Percentiles rank a stretch among this genome's conserved stretches.
Evolutionary conservation across 2,329 filamentous ascomycete species (phyloP).

Genomic region (Aspergillus sergii): DNA sequence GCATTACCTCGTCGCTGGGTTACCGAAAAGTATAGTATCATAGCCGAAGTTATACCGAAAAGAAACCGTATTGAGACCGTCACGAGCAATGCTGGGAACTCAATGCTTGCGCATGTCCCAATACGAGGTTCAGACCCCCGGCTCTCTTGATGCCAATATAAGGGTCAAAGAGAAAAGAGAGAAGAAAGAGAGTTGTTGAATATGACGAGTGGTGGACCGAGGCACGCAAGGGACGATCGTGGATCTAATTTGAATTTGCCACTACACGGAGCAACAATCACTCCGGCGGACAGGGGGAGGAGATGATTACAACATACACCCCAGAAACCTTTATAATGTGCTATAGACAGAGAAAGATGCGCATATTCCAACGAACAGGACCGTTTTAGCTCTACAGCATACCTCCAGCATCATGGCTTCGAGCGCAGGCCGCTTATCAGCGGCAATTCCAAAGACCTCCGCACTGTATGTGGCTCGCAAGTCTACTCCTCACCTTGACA

Average conservation of each 20-base stretch:
- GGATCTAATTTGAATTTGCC: background rate
- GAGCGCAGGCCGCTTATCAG: background rate
- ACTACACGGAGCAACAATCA: background rate
- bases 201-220: background rate
- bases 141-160: background rate
- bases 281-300: background rate
- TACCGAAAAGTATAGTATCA: constrained; percentile 8
- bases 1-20: too few relatives aligned
- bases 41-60: too few relatives aligned
- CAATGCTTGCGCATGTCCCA: too few relatives aligned
- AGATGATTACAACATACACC: background rate
- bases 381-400: background rate
- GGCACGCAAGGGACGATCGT: background rate
- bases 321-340: background rate
- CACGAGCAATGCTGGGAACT: too few relatives aligned
- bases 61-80: too few relatives aligned
- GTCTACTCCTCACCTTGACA: background rate
- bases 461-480: background rate
- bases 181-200: background rate
- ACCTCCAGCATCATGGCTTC: background rate
- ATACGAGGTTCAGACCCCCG: too few relatives aligned
- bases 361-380: background rate
- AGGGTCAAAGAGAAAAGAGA: background rate
- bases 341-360: background rate
- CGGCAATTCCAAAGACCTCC: background rate